These are phyloP conservation scores for Sesbania bispinosa DNA, from an alignment of 306 rosid species.

Conservation along the genomic window DNA sequence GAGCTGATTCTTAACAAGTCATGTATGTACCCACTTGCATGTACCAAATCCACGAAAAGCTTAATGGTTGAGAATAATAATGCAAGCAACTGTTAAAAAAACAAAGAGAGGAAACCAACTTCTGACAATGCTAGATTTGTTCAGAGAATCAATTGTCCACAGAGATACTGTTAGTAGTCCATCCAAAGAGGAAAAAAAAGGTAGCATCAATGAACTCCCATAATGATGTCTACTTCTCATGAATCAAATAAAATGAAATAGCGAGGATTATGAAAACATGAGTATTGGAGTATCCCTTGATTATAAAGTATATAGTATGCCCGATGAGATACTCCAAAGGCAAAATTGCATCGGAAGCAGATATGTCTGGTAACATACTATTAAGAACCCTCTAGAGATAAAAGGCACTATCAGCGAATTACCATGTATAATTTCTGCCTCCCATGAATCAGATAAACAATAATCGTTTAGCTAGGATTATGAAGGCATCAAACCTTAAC, in stretches of 20 bases:
- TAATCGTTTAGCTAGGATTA: constrained; percentile 46
- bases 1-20: not conserved
- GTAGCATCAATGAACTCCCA: constrained; percentile 37
- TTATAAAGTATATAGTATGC: not conserved
- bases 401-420: constrained; percentile 50
- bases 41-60: not conserved
- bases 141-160: not conserved
- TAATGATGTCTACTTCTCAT: constrained; percentile 38
- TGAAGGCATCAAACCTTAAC: constrained; percentile 31
- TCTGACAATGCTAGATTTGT: not conserved
- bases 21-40: not conserved
- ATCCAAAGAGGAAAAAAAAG: constrained; percentile 32
- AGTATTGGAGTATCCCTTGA: not conserved
- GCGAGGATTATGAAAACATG: constrained; percentile 35
- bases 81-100: not conserved
- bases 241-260: constrained; percentile 33
- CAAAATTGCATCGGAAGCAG: not conserved
- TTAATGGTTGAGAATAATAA: not conserved
- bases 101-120: not conserved
- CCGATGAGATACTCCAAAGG: not conserved
- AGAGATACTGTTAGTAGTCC: constrained; percentile 33
- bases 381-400: constrained; percentile 36
- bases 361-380: constrained; percentile 39
- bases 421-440: constrained; percentile 40
- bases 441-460: constrained; percentile 66